Conservation (phyloP, 495 filamentous ascomycete genomes). For the Lasiosphaeria miniovina region DNA sequence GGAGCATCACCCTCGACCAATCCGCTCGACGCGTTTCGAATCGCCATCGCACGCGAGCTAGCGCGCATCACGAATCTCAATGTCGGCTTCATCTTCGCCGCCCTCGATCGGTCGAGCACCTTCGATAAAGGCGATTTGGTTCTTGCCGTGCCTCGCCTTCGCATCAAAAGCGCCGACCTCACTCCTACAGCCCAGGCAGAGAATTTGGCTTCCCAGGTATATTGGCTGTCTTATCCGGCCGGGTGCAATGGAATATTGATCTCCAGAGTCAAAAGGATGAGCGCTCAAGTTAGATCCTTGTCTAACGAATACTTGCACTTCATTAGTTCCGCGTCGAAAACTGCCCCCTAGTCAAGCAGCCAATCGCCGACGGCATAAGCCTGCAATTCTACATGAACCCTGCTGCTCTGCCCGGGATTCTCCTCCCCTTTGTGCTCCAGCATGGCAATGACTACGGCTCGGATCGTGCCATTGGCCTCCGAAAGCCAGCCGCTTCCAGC, state of each 20-base stretch:
- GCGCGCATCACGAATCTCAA: slow-evolving; percentile 72
- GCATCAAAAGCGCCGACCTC: slow-evolving; percentile 75
- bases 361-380: background rate
- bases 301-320: too few species aligned
- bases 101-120: slow-evolving; percentile 74
- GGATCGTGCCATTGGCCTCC: slow-evolving; percentile 54
- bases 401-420: background rate
- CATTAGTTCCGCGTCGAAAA: background rate
- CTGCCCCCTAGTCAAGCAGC: background rate
- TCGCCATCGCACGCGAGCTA: slow-evolving; percentile 73
- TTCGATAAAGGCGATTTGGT: slow-evolving; percentile 88
- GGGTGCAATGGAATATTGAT: slow-evolving; percentile 53
- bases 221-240: background rate
- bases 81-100: slow-evolving; percentile 68
- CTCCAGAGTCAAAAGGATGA: too few species aligned
- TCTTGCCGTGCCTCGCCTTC: slow-evolving; percentile 73
- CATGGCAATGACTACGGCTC: background rate
- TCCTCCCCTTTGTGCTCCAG: background rate
- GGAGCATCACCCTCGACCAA: slow-evolving; percentile 64
- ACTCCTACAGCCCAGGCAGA: slow-evolving; percentile 57
- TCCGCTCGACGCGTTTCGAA: slow-evolving; percentile 82
- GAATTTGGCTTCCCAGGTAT: slow-evolving; percentile 67
- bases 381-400: background rate
- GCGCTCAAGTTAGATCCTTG: too few species aligned
- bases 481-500: slow-evolving; percentile 64